Base-by-base conservation (phyloP, 352 stramenopile species). In the Pythium coloratum region DNA sequence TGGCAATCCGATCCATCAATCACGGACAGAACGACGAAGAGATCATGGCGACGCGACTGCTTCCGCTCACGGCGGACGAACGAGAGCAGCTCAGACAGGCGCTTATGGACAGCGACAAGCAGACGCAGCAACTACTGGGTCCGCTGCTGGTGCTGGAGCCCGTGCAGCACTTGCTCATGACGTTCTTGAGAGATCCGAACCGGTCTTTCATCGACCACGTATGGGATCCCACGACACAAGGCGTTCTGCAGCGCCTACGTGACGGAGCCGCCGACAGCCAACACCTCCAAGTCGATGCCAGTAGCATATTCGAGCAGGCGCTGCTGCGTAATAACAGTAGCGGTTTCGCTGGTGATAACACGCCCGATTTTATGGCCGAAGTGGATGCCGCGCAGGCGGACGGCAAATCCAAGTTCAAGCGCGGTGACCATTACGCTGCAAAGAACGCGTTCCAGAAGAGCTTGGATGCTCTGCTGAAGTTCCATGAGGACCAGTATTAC, bases 121-220 rank as follows among this genome's bases (percentile, higher is more conserved):
- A 81, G 65, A 94, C 85, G 24, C 75, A 82, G 58, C 57, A 60
- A 38, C 78, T 92, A 24, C 56, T 95, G 18, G 69, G 70, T 5
- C 83, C 85, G 5, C 69, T 95, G 46, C 67, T 95, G 32, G 70
- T 72, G 33, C 65, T 92, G 13, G 72, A 69, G 6, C 76, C 85
- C 7, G 83, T 93, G 44, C 85, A 90, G 61, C 73, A 94, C 18
- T 71, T 93, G 59, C 72, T 95, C 49, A 47, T 91, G 40, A 81
- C 81, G 46, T 95, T 95, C 57, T 56, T 92, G 47, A 71, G 59
- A 26, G 85, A 95, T 55, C 6, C 54, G 18, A 83, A 76, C 36
- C 77, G 80, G 14, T 75, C 76, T 36, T 91, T 95, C 57, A 75
- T 84, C 53, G 83, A 94, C 59, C 91, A 86, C 78, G 76, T 95